phyloP scores from a whole-genome alignment of 345 rosid species.

The Aethionema arabicum region DNA sequence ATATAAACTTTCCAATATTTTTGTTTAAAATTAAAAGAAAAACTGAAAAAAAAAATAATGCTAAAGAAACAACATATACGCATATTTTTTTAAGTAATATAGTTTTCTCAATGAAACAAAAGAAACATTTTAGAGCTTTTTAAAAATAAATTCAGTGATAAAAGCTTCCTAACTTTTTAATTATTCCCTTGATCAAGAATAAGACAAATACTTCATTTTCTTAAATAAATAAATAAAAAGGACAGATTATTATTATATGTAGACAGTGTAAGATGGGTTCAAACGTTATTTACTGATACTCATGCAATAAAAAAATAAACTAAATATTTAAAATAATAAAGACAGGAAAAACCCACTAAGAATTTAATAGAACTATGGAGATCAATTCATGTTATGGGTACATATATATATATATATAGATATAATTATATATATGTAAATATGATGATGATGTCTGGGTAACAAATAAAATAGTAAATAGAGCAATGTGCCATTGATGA shows the following conservation, averaged over 20 bases:
- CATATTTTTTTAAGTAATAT: not conserved
- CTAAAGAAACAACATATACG: too few relatives aligned
- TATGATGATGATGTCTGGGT: constrained; percentile 34
- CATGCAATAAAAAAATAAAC: constrained; percentile 15
- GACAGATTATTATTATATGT: constrained; percentile 26
- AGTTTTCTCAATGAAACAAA: constrained; percentile 19
- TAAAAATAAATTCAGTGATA: constrained; percentile 21
- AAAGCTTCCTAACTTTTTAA: constrained; percentile 27
- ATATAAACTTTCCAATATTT: too few relatives aligned
- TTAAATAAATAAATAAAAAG: constrained; percentile 16
- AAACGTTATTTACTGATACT: constrained; percentile 37
- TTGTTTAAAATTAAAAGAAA: too few relatives aligned
- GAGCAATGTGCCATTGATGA: constrained; percentile 57
- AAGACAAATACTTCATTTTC: constrained; percentile 40
- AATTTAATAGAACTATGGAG: constrained; percentile 31
- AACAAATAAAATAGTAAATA: constrained; percentile 13
- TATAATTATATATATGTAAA: not conserved
- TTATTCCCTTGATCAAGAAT: constrained; percentile 20
- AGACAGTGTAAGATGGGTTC: constrained; percentile 52
- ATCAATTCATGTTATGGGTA: constrained; percentile 56
- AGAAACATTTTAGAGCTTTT: not conserved
- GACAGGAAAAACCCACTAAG: constrained; percentile 27
- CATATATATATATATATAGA: not conserved
- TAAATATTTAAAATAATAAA: not conserved
- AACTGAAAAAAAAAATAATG: too few relatives aligned